Evolutionary conservation across 257 asterid genomes (phyloP), one percentile per base, ranked within the genome.

Genomic region (Capsicum pubescens): DNA sequence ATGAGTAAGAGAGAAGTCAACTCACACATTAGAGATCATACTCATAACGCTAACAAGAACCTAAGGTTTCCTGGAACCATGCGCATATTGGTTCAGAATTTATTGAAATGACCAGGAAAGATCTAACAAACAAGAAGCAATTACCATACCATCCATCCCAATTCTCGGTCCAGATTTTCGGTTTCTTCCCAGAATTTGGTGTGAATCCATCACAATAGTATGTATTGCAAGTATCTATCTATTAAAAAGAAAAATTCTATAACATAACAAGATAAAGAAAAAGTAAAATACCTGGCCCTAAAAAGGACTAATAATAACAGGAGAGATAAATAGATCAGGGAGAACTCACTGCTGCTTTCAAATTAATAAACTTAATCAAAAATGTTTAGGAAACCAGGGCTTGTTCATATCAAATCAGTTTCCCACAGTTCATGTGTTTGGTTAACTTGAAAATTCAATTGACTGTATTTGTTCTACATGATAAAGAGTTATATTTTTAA

Each of bases 201-300:
- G 86, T 90, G 92, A 90, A 95, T 79, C 92, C 92, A 84, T 95
- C 99, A 66, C 98, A 95, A 81, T 95, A 95, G 91, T 91, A 95
- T 69, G 91, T 98, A 90, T 95, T 95, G 93, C 99, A 95, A 72
- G 98, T 85, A 88, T 95, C 98, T 71, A 95, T 93, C 98, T 95
- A 95, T 82, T 42, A 86, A 55, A 83, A 81, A 81, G 67, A 86
- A 61, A 59, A 66, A 78, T 26, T 52, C 9, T 26, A 26, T 14
- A 76, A 54, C 12, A 52, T 54, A 76, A 74, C 59, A 21, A 82
- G 63, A 83, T 66, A 78, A 55, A 55, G 55, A 58, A 55, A 69
- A 13, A 35, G 79, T 39, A 19, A 36, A 58, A 50, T 35, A 44
- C 26, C 82, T 56, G 26, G 82, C 54, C 50, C 67, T 67, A 57